Percentiles rank a stretch among this genome's conserved stretches.
phyloP scores from a whole-genome alignment of 192 early-diverging fungal species.

The Umbelopsis isabellina region DNA sequence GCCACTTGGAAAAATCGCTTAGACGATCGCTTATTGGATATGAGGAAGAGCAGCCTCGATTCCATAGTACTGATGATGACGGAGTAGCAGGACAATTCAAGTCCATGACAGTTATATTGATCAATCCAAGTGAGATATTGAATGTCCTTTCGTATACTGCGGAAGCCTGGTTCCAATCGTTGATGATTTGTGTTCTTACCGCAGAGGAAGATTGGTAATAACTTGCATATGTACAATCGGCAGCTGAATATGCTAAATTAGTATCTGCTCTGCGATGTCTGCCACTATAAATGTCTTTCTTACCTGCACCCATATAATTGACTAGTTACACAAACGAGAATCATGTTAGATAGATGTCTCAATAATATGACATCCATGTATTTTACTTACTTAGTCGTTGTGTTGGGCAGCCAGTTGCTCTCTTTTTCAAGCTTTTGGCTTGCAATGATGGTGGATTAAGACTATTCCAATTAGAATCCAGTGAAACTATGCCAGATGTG shows the following conservation, averaged over 20 bases:
- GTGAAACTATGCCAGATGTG: neutral
- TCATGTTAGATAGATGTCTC: neutral
- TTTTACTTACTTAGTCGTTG: neutral
- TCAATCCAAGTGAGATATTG: slow-evolving; percentile 83
- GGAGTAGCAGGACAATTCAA: slow-evolving; percentile 56
- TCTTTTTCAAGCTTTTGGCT: neutral
- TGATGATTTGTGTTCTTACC: slow-evolving; percentile 75
- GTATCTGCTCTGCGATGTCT: neutral
- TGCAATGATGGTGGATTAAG: neutral
- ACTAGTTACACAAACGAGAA: slow-evolving; percentile 21
- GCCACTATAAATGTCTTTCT: neutral
- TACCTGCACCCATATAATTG: slow-evolving; percentile 44
- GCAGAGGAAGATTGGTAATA: slow-evolving; percentile 54
- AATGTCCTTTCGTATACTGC: slow-evolving; percentile 83
- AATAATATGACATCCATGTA: too few species aligned
- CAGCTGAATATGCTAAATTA: slow-evolving; percentile 43
- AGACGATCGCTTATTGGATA: slow-evolving; percentile 78
- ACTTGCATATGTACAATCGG: slow-evolving; percentile 73
- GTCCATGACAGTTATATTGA: slow-evolving; percentile 74
- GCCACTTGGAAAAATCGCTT: slow-evolving; percentile 91
- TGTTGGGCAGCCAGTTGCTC: slow-evolving; percentile 18
- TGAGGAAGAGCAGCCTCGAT: slow-evolving; percentile 66
- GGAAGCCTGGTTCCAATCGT: slow-evolving; percentile 82
- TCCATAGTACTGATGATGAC: slow-evolving; percentile 61
- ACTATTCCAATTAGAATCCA: neutral